These are phyloP conservation scores for Oxalis stricta DNA, from an alignment of 441 rosid species.

Conservation along the genomic window DNA sequence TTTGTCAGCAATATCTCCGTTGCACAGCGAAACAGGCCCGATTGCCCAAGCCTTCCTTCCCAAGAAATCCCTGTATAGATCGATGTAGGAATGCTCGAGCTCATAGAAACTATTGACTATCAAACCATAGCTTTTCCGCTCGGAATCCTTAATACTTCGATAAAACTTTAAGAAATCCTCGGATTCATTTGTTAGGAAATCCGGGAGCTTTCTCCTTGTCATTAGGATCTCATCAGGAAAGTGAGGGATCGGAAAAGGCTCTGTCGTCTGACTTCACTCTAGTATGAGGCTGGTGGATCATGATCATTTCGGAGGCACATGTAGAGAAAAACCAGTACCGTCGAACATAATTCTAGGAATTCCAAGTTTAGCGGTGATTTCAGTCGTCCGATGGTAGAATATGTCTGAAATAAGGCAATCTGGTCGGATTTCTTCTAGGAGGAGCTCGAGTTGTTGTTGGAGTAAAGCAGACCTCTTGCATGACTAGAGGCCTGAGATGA, in stretches of 20 bases:
- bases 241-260: constrained; percentile 3
- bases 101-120: constrained; percentile 44
- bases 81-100: constrained; percentile 31
- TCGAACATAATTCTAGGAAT: constrained; percentile 17
- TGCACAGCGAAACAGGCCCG: constrained; percentile 30
- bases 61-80: constrained; percentile 20
- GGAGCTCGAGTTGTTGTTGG: constrained; percentile 10
- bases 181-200: not conserved
- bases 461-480: constrained; percentile 7
- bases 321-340: constrained; percentile 18
- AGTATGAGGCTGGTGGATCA: constrained; percentile 17
- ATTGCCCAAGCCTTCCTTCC: constrained; percentile 26
- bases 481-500: not conserved
- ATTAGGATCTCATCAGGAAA: constrained; percentile 8
- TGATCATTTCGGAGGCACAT: constrained; percentile 11
- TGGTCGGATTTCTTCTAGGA: constrained; percentile 3
- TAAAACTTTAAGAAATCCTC: not conserved
- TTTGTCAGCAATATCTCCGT: constrained; percentile 18
- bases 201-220: constrained; percentile 1
- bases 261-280: constrained; percentile 13
- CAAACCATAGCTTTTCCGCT: constrained; percentile 25
- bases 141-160: constrained; percentile 4
- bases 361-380: constrained; percentile 5
- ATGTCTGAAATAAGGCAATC: constrained; percentile 20
- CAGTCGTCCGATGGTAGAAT: constrained; percentile 13